A percentile compares a stretch with the other conserved stretches of the same genome.
These are phyloP conservation scores for Nitzschia putrida DNA, from an alignment of 108 stramenopile genomes.

Conservation along the genomic window DNA sequence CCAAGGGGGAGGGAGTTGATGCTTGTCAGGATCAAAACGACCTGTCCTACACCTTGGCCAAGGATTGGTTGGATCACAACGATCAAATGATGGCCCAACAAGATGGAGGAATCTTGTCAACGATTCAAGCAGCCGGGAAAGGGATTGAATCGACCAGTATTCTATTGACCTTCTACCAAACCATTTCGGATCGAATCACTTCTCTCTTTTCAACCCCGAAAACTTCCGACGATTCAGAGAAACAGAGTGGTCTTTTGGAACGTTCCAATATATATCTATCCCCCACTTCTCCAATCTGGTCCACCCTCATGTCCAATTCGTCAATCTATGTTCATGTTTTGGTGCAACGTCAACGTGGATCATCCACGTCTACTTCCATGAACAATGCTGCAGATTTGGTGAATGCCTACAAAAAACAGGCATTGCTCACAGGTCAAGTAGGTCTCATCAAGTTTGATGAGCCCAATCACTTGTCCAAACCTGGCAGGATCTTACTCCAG, in stretches of 20 bases:
- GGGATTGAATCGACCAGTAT: constrained; percentile 83
- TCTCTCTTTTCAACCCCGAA: constrained; percentile 1
- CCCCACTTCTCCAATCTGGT: constrained; percentile 58
- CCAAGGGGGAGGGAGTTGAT: constrained; percentile 5
- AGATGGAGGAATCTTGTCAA: constrained; percentile 71
- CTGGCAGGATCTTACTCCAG: constrained; percentile 60
- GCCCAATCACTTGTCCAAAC: constrained; percentile 69
- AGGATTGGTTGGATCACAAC: constrained; percentile 65
- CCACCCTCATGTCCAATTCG: constrained; percentile 60
- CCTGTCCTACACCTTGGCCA: constrained; percentile 54
- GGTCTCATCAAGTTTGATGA: constrained; percentile 71
- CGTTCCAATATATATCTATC: constrained; percentile 58
- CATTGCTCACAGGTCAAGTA: constrained; percentile 66
- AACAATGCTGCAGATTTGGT: constrained; percentile 24
- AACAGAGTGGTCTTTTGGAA: constrained; percentile 16
- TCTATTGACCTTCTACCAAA: constrained; percentile 62
- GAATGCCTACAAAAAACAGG: constrained; percentile 36
- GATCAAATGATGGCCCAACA: constrained; percentile 51
- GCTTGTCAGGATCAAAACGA: constrained; percentile 18
- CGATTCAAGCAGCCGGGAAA: constrained; percentile 80
- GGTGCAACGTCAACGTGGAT: constrained; percentile 46
- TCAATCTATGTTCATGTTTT: constrained; percentile 72
- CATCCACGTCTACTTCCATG: constrained; percentile 1
- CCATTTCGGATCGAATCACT: constrained; percentile 28
- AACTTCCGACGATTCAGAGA: constrained; percentile 25